Base-by-base conservation (phyloP, 495 filamentous ascomycete species). In the Apiosordaria backusii region DNA sequence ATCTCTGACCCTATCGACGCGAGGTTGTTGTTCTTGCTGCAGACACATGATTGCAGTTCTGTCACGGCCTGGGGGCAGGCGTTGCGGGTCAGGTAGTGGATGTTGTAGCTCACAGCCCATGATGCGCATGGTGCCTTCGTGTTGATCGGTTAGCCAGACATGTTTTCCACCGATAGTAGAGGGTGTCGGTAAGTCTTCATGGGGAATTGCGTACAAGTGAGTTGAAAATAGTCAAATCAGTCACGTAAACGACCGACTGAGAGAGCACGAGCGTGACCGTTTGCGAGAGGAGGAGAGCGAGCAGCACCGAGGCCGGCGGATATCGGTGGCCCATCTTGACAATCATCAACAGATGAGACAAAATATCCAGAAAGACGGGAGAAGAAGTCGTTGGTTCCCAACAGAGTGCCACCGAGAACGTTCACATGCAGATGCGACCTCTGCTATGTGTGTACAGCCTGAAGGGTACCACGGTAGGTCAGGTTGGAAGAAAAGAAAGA, bases 1-100 rank as follows among this genome's bases (percentile, higher is more conserved):
- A 84, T 72, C 9, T 50, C 68, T 4, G 72, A 70, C 25, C 73
- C 70, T 60, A 84, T 74, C 7, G 76, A 77, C 7, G 69, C 74
- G n/a, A 77, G 74, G 69, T 81, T 80, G 54, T 76, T 72, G 70
- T 82, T 77, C 66, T 84, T 80, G 60, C 80, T 81, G 71, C 83
- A 85, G 27, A 81, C 74, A 50, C 83, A 85, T 9, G 74, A 78
- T 68, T 81, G 79, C 0, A 84, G 76, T 10, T 75, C 77, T 1
- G 77, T 73, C 9, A 74, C 75, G 21, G 63, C 73, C 15, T 76
- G 62, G 15, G 81, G 81, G 53, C 83, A 85, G 40, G 71, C 67
- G 27, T 74, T 61, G 45, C 71, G 60, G 2, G 83, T 83, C 53
- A 76, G 73, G n/a, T 64, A 19, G 65, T 79, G 71, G 63, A 85